These are phyloP conservation scores for Maudiozyma bulderi DNA, from an alignment of 805 yeast genomes.

Conservation along the genomic window DNA sequence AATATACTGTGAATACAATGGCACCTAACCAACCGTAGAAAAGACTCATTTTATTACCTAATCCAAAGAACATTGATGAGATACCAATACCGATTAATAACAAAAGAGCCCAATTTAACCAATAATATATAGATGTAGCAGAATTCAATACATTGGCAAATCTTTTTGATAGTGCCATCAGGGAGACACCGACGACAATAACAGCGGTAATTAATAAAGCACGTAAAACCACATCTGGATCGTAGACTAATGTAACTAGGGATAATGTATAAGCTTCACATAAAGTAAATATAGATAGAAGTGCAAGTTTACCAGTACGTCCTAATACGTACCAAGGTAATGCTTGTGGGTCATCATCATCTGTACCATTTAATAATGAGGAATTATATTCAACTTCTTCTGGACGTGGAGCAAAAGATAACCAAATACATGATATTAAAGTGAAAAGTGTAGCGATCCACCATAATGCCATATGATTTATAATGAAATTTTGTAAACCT, in stretches of 20 bases:
- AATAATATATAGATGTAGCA: constrained; percentile 27
- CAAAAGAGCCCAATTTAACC: constrained; percentile 48
- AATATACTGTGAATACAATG: constrained; percentile 56
- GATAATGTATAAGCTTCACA: constrained; percentile 71
- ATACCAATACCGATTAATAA: constrained; percentile 64
- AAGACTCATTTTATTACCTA: constrained; percentile 51
- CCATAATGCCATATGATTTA: constrained; percentile 49
- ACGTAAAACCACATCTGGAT: constrained; percentile 54
- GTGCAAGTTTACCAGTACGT: constrained; percentile 31
- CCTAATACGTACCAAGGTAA: constrained; percentile 26
- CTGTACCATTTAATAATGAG: background rate
- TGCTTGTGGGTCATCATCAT: background rate
- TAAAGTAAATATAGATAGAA: constrained; percentile 58
- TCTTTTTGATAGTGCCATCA: constrained; percentile 64
- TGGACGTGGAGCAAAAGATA: constrained; percentile 51
- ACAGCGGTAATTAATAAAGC: constrained; percentile 61
- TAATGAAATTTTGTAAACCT: constrained; percentile 37
- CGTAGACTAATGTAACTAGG: constrained; percentile 50
- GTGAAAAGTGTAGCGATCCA: constrained; percentile 49
- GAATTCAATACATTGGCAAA: constrained; percentile 23
- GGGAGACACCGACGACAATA: constrained; percentile 66
- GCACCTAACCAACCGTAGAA: constrained; percentile 70
- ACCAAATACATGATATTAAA: constrained; percentile 54
- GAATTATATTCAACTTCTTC: constrained; percentile 39
- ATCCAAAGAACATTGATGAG: constrained; percentile 52